phyloP scores from a whole-genome alignment of 352 stramenopile genomes.

The Nothophytophthora sp. region DNA sequence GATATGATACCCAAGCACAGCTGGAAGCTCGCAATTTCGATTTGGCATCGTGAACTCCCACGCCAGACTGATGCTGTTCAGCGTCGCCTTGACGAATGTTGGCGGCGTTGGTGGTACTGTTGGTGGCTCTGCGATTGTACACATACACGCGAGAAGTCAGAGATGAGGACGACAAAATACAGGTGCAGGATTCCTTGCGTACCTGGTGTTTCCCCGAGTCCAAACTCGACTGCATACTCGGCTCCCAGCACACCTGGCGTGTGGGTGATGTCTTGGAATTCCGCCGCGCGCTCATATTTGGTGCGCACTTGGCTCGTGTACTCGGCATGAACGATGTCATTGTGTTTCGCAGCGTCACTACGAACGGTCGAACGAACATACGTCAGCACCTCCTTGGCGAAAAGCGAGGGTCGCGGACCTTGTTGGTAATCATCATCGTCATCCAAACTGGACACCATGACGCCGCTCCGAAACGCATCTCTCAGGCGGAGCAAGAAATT shows the following conservation, averaged over 20 bases:
- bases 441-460: conserved; percentile 20
- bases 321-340: conserved; percentile 40
- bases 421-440: conserved; percentile 20
- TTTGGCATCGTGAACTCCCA: conserved; percentile 29
- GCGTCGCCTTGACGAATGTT: conserved; percentile 31
- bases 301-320: conserved; percentile 60
- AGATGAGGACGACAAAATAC: neutral
- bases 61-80: conserved; percentile 49
- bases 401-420: conserved; percentile 15
- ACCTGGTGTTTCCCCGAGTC: conserved; percentile 43
- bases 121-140: conserved; percentile 29
- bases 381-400: conserved; percentile 29
- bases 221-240: conserved; percentile 37
- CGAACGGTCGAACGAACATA: conserved; percentile 44
- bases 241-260: conserved; percentile 38
- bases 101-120: conserved; percentile 31
- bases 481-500: conserved; percentile 65
- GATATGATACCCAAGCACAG: conserved; percentile 65
- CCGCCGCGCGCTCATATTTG: conserved; percentile 52
- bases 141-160: neutral
- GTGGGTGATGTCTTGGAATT: conserved; percentile 64
- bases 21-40: conserved; percentile 28
- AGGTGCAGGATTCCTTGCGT: neutral
- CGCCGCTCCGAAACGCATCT: conserved; percentile 65
- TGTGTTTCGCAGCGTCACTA: conserved; percentile 41